Evolutionary conservation across 257 asterid genomes (phyloP).

Genomic region (Hygrophila difformis): DNA sequence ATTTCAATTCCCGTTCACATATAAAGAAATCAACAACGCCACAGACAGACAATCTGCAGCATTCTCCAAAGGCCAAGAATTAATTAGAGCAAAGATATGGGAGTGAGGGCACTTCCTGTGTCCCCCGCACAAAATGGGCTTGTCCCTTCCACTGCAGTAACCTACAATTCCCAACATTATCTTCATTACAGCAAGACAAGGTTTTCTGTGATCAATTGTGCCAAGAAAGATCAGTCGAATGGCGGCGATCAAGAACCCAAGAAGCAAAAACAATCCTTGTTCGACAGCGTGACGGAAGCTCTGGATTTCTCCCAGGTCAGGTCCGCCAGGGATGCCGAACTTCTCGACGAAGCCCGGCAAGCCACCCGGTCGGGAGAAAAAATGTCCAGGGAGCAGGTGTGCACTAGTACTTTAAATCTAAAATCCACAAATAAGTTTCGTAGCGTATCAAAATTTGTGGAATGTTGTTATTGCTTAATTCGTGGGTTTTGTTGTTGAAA

Average conservation of each 20-base stretch:
- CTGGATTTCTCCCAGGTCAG: constrained; percentile 81
- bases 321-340: constrained; percentile 68
- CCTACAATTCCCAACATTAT: background rate
- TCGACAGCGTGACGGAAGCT: constrained; percentile 68
- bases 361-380: constrained; percentile 60
- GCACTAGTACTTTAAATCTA: background rate
- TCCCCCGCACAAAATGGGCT: constrained; percentile 48
- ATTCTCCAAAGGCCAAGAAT: too few relatives aligned
- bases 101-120: constrained; percentile 39
- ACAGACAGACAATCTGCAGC: too few relatives aligned
- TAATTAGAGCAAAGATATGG: constrained; percentile 28
- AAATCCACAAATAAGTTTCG: too few relatives aligned
- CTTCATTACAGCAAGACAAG: constrained; percentile 16
- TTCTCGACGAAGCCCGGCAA: constrained; percentile 62
- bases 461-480: too few relatives aligned
- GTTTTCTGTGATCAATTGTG: constrained; percentile 21
- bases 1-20: too few relatives aligned
- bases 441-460: too few relatives aligned
- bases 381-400: constrained; percentile 76
- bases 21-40: too few relatives aligned
- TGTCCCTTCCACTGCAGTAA: constrained; percentile 13
- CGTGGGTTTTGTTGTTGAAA: too few relatives aligned
- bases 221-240: constrained; percentile 29
- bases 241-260: constrained; percentile 18
- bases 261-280: constrained; percentile 45